These are phyloP conservation scores for Plasmodium vinckei DNA, from an alignment of 169 alveolate genomes.

Conservation along the genomic window DNA sequence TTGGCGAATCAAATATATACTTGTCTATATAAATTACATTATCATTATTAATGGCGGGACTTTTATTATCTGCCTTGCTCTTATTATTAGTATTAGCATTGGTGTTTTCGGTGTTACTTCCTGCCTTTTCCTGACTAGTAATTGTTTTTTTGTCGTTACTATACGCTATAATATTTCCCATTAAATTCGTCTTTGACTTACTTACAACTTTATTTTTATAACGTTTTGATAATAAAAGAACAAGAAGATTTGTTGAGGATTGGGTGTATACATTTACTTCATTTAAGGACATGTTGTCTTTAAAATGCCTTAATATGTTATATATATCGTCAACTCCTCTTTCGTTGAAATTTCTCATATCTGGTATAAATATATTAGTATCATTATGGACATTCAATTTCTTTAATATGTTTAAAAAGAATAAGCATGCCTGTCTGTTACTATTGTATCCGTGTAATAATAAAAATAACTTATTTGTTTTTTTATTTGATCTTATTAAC, in stretches of 20 bases:
- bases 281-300: conserved; percentile 62
- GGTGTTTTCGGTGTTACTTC: no score
- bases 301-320: conserved; percentile 42
- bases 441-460: conserved; percentile 68
- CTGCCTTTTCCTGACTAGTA: no score
- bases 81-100: no score
- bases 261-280: conserved; percentile 66
- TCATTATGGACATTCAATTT: conserved; percentile 64
- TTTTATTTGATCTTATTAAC: conserved; percentile 47
- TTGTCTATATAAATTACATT: conserved; percentile 58
- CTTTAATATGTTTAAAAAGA: conserved; percentile 68
- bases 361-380: conserved; percentile 71
- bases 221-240: conserved; percentile 52
- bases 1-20: conserved; percentile 73
- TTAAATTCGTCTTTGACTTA: conserved; percentile 66
- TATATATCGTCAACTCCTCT: conserved; percentile 70
- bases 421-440: conserved; percentile 69
- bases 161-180: conserved; percentile 60
- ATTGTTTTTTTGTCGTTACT: conserved; percentile 16
- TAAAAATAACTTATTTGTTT: conserved; percentile 67
- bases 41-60: neutral
- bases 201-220: conserved; percentile 61
- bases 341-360: conserved; percentile 56
- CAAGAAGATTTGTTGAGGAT: conserved; percentile 71
- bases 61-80: no score